These are phyloP conservation scores for Biancaea sappan DNA, from an alignment of 306 rosid species.

Conservation along the genomic window DNA sequence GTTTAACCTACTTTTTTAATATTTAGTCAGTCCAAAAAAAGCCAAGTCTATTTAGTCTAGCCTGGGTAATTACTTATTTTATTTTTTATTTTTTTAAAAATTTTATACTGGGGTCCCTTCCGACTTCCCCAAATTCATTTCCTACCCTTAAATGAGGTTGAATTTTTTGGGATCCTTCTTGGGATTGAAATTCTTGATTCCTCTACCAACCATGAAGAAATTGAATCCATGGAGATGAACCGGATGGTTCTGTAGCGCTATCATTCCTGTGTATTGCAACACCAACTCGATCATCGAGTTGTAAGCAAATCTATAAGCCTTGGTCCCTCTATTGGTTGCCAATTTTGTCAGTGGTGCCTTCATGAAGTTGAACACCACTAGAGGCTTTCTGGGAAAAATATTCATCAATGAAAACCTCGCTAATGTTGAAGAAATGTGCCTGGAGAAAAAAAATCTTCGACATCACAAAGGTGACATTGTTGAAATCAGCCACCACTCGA, in stretches of 20 bases:
- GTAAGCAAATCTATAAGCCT: constrained; percentile 70
- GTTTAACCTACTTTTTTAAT: no score
- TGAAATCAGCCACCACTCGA: constrained; percentile 69
- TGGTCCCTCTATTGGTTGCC: constrained; percentile 63
- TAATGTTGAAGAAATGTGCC: constrained; percentile 78
- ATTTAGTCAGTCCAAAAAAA: no score
- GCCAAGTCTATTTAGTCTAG: no score
- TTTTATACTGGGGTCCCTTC: no score
- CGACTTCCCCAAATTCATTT: no score
- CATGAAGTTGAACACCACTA: constrained; percentile 54
- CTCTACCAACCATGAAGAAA: constrained; percentile 76
- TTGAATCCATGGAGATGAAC: constrained; percentile 86
- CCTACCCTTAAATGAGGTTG: no score
- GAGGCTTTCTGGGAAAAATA: constrained; percentile 72
- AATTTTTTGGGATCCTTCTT: constrained; percentile 62
- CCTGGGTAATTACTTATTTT: no score
- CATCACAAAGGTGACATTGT: constrained; percentile 80
- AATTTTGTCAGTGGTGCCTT: constrained; percentile 61
- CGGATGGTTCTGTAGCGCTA: constrained; percentile 83
- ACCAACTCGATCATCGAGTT: constrained; percentile 76
- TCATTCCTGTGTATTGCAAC: constrained; percentile 81
- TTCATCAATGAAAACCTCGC: constrained; percentile 79
- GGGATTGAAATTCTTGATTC: constrained; percentile 67
- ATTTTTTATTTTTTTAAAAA: no score
- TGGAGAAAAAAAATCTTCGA: constrained; percentile 73